Percentiles rank a stretch among this genome's conserved stretches.
These are phyloP conservation scores for Byssothecium circinans DNA, from an alignment of 2,329 filamentous ascomycete genomes.

Conservation along the genomic window DNA sequence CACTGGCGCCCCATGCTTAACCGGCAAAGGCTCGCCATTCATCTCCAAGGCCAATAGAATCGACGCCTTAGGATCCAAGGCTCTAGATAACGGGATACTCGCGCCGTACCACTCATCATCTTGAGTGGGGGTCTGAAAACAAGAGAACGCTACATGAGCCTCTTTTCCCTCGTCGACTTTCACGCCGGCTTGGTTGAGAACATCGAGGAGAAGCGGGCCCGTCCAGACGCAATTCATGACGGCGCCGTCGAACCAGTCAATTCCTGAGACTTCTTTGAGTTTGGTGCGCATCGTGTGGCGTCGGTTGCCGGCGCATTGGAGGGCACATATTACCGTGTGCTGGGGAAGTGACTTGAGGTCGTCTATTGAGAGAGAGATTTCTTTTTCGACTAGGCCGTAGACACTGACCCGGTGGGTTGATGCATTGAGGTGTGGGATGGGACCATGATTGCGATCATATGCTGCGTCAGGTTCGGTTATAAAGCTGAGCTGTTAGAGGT, in stretches of 20 bases:
- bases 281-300: conserved; percentile 63
- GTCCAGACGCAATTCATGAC: conserved; percentile 64
- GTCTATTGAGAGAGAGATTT: conserved; percentile 50
- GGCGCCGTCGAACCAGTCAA: conserved; percentile 63
- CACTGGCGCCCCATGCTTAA: conserved; percentile 57
- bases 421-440: conserved; percentile 53
- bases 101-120: conserved; percentile 63
- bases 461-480: conserved; percentile 48
- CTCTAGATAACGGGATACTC: conserved; percentile 49
- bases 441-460: conserved; percentile 62
- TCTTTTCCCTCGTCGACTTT: conserved; percentile 31
- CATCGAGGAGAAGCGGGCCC: conserved; percentile 54
- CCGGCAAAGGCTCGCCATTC: conserved; percentile 52
- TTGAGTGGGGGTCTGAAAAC: conserved; percentile 55
- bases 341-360: conserved; percentile 55
- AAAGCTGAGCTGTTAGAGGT: conserved; percentile 42
- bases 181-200: conserved; percentile 53
- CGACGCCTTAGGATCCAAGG: conserved; percentile 18
- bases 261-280: conserved; percentile 60
- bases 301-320: conserved; percentile 64
- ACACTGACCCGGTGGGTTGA: conserved; percentile 48
- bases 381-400: conserved; percentile 52
- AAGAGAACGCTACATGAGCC: conserved; percentile 60
- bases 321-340: conserved; percentile 57
- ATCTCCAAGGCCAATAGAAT: conserved; percentile 45